These are phyloP conservation scores for Parasitella parasitica DNA, from an alignment of 371 early-diverging fungal species.

Conservation along the genomic window DNA sequence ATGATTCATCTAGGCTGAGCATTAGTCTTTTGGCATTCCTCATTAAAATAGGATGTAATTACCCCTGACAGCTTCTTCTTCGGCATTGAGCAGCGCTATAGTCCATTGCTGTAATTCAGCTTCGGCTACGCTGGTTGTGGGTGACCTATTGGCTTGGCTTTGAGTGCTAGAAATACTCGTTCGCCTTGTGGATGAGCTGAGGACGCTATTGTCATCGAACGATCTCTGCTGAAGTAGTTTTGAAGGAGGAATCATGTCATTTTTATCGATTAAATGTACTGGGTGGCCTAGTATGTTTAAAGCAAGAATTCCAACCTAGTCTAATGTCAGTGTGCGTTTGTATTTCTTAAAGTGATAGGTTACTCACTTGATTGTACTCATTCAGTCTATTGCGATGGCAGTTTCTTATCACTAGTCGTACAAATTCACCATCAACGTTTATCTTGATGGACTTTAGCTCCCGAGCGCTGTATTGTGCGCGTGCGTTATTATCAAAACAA, in stretches of 20 bases:
- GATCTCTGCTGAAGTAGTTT: constrained; percentile 13
- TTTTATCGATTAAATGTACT: constrained; percentile 9
- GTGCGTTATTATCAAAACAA: constrained; percentile 45
- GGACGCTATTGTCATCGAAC: constrained; percentile 38
- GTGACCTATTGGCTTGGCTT: constrained; percentile 24
- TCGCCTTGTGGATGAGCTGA: constrained; percentile 44
- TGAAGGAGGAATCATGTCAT: constrained; percentile 2
- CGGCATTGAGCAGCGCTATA: constrained; percentile 33
- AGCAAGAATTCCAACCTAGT: constrained; percentile 64
- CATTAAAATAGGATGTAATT: no score
- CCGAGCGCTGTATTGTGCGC: constrained; percentile 52
- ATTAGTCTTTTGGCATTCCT: no score
- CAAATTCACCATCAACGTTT: constrained; percentile 69
- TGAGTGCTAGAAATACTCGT: constrained; percentile 49
- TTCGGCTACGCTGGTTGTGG: constrained; percentile 31
- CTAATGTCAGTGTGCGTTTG: no score
- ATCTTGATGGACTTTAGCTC: constrained; percentile 78
- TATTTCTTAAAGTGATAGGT: no score
- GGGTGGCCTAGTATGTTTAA: constrained; percentile 56
- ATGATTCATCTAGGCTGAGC: constrained; percentile 57
- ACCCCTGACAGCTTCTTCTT: constrained; percentile 42
- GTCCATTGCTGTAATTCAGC: constrained; percentile 46
- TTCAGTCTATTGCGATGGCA: constrained; percentile 74
- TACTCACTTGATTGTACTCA: constrained; percentile 77
- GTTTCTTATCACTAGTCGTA: constrained; percentile 69